Conservation (phyloP, 257 asterid genomes). For the Scutellaria galericulata region DNA sequence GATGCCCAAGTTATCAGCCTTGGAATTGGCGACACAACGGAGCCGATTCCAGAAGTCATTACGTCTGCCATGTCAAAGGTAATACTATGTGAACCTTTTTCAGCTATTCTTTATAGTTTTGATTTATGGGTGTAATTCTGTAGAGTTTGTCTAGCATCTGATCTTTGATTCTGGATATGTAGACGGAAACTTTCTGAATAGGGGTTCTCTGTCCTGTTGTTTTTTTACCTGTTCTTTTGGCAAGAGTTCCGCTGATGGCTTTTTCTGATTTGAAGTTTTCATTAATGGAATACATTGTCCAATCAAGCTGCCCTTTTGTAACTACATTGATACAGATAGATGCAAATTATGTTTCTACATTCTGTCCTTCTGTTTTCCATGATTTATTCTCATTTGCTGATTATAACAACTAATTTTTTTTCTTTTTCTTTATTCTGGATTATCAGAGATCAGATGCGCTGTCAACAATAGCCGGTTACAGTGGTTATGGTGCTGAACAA, state of each 20-base stretch:
- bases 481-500: slow-evolving; percentile 99
- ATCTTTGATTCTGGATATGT: background rate
- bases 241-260: slow-evolving; percentile 3
- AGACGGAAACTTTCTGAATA: background rate
- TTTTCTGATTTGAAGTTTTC: slow-evolving; percentile 11
- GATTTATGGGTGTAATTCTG: slow-evolving; percentile 7
- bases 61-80: slow-evolving; percentile 93
- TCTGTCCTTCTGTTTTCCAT: background rate
- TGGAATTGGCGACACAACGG: slow-evolving; percentile 98
- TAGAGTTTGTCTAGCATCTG: slow-evolving; percentile 9
- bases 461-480: slow-evolving; percentile 85
- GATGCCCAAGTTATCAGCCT: slow-evolving; percentile 94
- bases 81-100: slow-evolving; percentile 27
- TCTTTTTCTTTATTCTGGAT: background rate
- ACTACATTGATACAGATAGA: slow-evolving; percentile 22
- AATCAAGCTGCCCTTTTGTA: slow-evolving; percentile 16
- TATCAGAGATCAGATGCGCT: slow-evolving; percentile 70
- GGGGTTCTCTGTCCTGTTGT: background rate
- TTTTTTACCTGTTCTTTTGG: background rate
- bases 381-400: slow-evolving; percentile 19
- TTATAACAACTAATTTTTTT: slow-evolving; percentile 8
- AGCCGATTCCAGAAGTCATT: slow-evolving; percentile 91
- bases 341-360: slow-evolving; percentile 5
- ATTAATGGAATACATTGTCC: background rate
- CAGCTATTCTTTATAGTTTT: slow-evolving; percentile 21